Conservation (phyloP, 345 rosid species). For the Barbarea vulgaris region DNA sequence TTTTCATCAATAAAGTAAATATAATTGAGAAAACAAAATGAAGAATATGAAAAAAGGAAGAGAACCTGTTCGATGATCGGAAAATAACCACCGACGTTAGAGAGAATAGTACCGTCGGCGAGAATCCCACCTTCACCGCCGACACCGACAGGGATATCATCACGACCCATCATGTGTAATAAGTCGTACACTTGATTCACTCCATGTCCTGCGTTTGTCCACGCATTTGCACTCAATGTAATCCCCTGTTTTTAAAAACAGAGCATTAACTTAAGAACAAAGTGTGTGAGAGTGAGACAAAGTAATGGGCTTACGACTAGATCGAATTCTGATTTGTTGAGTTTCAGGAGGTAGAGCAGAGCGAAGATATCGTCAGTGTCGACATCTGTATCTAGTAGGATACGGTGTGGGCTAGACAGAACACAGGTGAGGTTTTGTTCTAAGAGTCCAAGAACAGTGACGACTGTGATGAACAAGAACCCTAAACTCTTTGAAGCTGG, state of each 20-base stretch:
- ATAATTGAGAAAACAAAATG: not conserved
- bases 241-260: constrained; percentile 59
- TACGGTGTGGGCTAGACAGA: constrained; percentile 48
- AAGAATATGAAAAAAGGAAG: not conserved
- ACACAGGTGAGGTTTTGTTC: constrained; percentile 21
- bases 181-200: constrained; percentile 85
- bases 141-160: constrained; percentile 76
- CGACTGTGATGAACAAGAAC: constrained; percentile 12
- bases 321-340: constrained; percentile 71
- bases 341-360: constrained; percentile 82
- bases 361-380: constrained; percentile 90
- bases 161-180: constrained; percentile 93
- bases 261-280: not conserved
- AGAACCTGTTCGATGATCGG: constrained; percentile 88
- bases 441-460: constrained; percentile 29
- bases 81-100: constrained; percentile 89
- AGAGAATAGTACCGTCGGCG: constrained; percentile 62
- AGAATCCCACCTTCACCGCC: constrained; percentile 94
- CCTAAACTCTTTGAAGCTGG: constrained; percentile 18
- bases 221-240: constrained; percentile 69
- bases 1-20: not conserved
- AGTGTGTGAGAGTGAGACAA: not conserved
- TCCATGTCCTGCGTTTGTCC: constrained; percentile 91
- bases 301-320: constrained; percentile 54
- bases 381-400: constrained; percentile 82